Evolutionary conservation across 257 asterid species (phyloP).

Genomic region (Avicennia marina): DNA sequence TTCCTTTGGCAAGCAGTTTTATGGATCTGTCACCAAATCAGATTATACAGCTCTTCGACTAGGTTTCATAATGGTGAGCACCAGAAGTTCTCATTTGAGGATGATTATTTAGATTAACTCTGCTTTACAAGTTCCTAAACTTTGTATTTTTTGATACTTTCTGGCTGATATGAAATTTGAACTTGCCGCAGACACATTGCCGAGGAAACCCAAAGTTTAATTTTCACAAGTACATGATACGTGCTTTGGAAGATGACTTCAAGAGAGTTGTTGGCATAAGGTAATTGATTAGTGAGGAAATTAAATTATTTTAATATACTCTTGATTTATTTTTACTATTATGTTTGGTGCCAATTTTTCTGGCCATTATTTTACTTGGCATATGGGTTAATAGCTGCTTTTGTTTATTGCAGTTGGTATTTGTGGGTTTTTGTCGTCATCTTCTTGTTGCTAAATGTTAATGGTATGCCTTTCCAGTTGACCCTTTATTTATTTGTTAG

Average conservation of each 20-base stretch:
- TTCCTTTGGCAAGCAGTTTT: constrained; percentile 82
- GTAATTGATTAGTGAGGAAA: constrained; percentile 33
- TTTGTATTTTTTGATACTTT: too few relatives aligned
- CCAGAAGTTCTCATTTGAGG: too few relatives aligned
- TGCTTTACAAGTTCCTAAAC: too few relatives aligned
- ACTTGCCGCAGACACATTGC: constrained; percentile 69
- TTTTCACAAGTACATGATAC: constrained; percentile 96
- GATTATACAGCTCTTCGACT: constrained; percentile 80
- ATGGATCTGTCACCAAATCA: constrained; percentile 84
- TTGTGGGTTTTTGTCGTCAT: constrained; percentile 85
- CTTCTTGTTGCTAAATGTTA: constrained; percentile 74
- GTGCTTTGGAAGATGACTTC: constrained; percentile 96
- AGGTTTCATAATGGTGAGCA: constrained; percentile 91
- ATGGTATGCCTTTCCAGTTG: constrained; percentile 59
- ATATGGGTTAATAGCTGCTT: constrained; percentile 13
- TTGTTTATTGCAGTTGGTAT: constrained; percentile 80
- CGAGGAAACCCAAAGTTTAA: constrained; percentile 82
- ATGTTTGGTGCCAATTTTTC: background rate
- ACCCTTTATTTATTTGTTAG: background rate
- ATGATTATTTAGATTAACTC: too few relatives aligned
- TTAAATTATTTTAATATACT: too few relatives aligned
- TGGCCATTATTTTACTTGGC: too few relatives aligned
- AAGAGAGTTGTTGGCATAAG: constrained; percentile 93
- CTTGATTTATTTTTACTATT: background rate
- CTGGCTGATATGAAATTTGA: background rate